Percentiles rank a stretch among this genome's conserved stretches.
These are phyloP conservation scores for Fusarium paranaense DNA, from an alignment of 2,329 filamentous ascomycete species.

Conservation along the genomic window DNA sequence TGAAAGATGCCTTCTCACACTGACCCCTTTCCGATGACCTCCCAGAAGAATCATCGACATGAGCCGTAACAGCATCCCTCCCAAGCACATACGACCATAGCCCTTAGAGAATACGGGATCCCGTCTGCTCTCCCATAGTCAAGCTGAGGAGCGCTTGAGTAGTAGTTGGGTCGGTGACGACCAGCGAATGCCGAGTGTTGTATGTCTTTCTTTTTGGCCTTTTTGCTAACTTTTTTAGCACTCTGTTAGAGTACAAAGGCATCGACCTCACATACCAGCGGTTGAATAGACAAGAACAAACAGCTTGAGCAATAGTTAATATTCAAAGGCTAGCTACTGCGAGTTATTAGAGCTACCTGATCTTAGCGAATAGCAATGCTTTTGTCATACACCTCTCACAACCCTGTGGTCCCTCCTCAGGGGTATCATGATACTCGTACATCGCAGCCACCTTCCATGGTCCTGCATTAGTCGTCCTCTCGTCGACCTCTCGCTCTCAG, in stretches of 20 bases:
- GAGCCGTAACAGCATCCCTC: background rate
- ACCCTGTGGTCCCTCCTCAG: background rate
- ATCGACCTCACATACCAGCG: background rate
- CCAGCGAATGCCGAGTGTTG: constrained; percentile 8
- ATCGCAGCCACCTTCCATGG: background rate
- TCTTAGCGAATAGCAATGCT: background rate
- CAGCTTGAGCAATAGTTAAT: background rate
- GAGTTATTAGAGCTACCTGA: background rate
- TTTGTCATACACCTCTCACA: background rate
- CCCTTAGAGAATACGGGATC: background rate
- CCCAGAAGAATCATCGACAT: background rate
- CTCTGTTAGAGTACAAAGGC: background rate
- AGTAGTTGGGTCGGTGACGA: background rate
- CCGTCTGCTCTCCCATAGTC: constrained; percentile 13
- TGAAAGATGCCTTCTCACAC: background rate
- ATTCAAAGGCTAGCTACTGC: background rate
- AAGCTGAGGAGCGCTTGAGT: constrained; percentile 6
- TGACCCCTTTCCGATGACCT: background rate
- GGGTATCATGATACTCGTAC: constrained; percentile 18
- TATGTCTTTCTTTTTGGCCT: background rate
- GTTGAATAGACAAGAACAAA: background rate
- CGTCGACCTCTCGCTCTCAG: constrained; percentile 2
- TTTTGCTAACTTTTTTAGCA: background rate
- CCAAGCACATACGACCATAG: background rate
- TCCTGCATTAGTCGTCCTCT: constrained; percentile 12